Percentiles rank a stretch among this genome's conserved stretches.
Evolutionary conservation across 192 early-diverging fungal genomes (phyloP).

Genomic region (Backusella sp.): DNA sequence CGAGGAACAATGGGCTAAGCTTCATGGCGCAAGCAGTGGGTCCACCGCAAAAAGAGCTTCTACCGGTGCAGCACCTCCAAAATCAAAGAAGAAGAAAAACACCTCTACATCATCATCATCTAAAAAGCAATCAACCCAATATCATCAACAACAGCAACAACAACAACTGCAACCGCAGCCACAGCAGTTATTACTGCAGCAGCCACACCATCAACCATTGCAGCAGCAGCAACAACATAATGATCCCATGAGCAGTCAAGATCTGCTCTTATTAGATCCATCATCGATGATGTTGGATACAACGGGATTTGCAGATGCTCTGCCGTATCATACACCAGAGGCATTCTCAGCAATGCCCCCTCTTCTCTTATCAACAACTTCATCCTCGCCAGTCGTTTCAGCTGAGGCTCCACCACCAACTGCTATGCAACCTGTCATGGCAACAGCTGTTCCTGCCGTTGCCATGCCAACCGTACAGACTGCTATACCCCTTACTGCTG

Average conservation of each 20-base stretch:
- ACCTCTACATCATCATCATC: neutral
- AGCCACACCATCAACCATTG: neutral
- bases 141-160: neutral
- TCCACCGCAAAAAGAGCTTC: neutral
- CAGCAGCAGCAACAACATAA: neutral
- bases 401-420: neutral
- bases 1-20: slow-evolving; percentile 63
- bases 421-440: neutral
- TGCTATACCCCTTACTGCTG: neutral
- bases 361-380: neutral
- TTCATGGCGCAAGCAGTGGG: neutral
- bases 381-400: neutral
- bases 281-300: neutral
- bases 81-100: neutral
- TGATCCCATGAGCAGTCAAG: neutral
- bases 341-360: neutral
- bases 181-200: neutral
- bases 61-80: neutral
- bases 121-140: neutral
- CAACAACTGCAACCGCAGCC: neutral
- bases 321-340: neutral
- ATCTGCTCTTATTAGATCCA: neutral
- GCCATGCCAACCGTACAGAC: neutral
- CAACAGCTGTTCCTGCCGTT: neutral
- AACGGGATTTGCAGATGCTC: neutral